Evolutionary conservation across 2,329 filamentous ascomycete species (phyloP), one percentile per base, ranked within the genome.

Genomic region (Fusarium chuoi): DNA sequence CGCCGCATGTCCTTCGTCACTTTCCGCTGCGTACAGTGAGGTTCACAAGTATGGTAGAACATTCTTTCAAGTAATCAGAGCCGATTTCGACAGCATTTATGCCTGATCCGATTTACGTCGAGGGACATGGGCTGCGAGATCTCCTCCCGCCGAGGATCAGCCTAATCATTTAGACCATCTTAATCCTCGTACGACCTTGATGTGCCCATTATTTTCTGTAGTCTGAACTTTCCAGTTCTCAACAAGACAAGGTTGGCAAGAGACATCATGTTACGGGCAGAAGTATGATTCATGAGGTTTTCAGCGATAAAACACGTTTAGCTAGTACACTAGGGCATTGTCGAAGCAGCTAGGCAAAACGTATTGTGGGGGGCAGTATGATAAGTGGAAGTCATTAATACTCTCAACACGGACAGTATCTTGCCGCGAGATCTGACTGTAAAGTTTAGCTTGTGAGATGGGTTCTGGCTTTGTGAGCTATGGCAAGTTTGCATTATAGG

Each of bases 401-500:
- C 30, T 55, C 33, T 55, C 33, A 46, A 62, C 30, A 35, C 11
- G 30, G 44, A 63, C 51, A 35, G 68, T 45, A 44, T 55, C 45
- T 41, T 35, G 33, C 61, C 52, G 67, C 67, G 56, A 62, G 68
- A 57, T 18, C 62, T 44, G 41, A 35, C 62, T 33, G 54, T 52
- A 18, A 24, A 24, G 48, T 52, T 35, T 52, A 42, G 39, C 49
- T 33, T 57, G 39, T 44, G 51, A 20, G 54, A 58, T 42, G 41
- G 39, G 54, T 51, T 44, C 30, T 58, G 36, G 28, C 30, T 51
- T 24, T 28, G 30, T 35, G 45, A 35, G 46, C 52, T 45, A 55
- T 45, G 55, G 36, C 48, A 64, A 33, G 30, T 24, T 42, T 70
- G 28, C 35, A 33, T 15, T 15, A 35, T 36, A n/a, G 45, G n/a